Base-by-base conservation (phyloP, 805 yeast genomes). In the Kurtzmaniella cleridarum region DNA sequence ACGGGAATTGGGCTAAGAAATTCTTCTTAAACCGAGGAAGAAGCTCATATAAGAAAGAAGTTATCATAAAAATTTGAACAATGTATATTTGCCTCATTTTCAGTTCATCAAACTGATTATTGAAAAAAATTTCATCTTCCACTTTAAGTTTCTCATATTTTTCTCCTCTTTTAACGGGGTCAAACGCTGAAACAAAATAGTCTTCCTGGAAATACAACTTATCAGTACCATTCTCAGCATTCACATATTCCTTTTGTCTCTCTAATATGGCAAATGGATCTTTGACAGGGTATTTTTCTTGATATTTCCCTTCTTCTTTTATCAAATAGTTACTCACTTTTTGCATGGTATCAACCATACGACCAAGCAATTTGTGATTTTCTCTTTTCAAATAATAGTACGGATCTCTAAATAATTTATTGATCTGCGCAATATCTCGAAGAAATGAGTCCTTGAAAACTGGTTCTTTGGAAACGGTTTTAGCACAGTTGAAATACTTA, bases 341-440 rank as follows among this genome's bases (percentile, higher is more conserved):
- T 14, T 41, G 38, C 39, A 63, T 42, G 3, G 57, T 50, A 5
- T 55, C 59, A n/a, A 51, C 45, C 13, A 54, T 41, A 2, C 42
- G 37, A 3, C 49, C 45, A 13, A 65, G 48, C 18, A 45, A 50
- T 8, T 52, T 41, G 2, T 45, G 43, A 26, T 51, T 52, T 4
- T 44, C 29, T 15, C 48, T 51, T 33, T 54, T 56, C 28, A 66
- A 44, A 33, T 44, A 61, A 14, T 43, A 24, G 43, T 60, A 60
- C 1, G 74, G 74, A 44, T 67, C 66, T 20, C 64, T 49, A 26
- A 66, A 55, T 5, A 64, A 40, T 33, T 53, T 55, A 16, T 57
- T 51, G 16, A 66, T 46, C 30, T 41, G 52, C 14, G 64, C 35
- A 5, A 67, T 47, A 39, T 68, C 74, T 18, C 50, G 54, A 16